Evolutionary conservation across 2,329 filamentous ascomycete genomes (phyloP).

Genomic region (Teratosphaeria destructans): DNA sequence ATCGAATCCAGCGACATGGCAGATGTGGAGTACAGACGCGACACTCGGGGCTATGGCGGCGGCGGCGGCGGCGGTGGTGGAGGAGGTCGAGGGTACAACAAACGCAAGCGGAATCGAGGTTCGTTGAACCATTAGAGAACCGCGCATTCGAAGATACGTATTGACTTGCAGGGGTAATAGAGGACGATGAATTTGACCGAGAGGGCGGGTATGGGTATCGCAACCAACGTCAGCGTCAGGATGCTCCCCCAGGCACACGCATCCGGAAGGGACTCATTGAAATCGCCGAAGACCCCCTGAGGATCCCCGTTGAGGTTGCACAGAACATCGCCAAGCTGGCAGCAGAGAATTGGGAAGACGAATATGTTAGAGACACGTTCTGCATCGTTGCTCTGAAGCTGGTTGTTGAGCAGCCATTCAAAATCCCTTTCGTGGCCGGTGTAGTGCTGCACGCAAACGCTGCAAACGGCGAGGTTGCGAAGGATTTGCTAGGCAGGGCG

Average conservation of each 20-base stretch:
- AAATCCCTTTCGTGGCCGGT: conserved; percentile 88
- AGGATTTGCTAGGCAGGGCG: conserved; percentile 57
- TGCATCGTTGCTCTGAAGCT: conserved; percentile 65
- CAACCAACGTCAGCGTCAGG: conserved; percentile 61
- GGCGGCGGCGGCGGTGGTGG: conserved; percentile 24
- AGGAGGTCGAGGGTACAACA: conserved; percentile 38
- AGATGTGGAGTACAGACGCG: conserved; percentile 21
- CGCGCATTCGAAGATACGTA: neutral
- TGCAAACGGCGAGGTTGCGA: conserved; percentile 62
- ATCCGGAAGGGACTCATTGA: conserved; percentile 69
- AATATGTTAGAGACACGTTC: conserved; percentile 63
- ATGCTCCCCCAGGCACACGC: conserved; percentile 53
- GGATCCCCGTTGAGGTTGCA: conserved; percentile 69
- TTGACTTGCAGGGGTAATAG: conserved; percentile 27
- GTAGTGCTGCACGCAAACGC: conserved; percentile 72
- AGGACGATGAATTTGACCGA: conserved; percentile 70
- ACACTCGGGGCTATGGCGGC: conserved; percentile 15
- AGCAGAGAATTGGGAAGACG: conserved; percentile 76
- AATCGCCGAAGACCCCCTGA: conserved; percentile 72
- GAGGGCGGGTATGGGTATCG: conserved; percentile 43
- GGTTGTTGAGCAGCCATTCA: conserved; percentile 84
- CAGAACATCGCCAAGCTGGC: conserved; percentile 64
- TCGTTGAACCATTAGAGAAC: conserved; percentile 15
- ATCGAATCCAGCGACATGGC: conserved; percentile 14
- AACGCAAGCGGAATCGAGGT: conserved; percentile 77